Conservation (phyloP, 805 yeast genomes). For the Sugiyamaella floridensis region DNA sequence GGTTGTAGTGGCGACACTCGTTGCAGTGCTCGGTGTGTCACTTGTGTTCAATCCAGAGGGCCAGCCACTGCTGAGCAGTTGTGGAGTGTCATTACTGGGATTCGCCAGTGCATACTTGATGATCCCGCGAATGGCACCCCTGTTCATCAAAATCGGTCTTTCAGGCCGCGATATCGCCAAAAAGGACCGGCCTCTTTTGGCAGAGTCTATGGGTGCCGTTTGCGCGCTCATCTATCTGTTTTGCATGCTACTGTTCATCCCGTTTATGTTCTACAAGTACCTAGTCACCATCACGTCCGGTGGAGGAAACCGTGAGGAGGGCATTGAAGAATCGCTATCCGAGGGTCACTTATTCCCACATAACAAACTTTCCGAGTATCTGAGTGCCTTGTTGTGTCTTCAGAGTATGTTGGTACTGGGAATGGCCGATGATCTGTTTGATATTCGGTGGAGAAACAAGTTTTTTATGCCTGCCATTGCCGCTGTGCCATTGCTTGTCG, state of each 20-base stretch:
- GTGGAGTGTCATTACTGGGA: conserved; percentile 65
- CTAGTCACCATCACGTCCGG: conserved; percentile 54
- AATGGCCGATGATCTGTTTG: conserved; percentile 89
- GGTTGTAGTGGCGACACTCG: neutral
- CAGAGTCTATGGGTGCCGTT: conserved; percentile 91
- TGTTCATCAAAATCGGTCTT: conserved; percentile 74
- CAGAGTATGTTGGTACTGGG: conserved; percentile 83
- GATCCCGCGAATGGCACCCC: conserved; percentile 61
- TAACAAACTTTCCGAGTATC: conserved; percentile 72
- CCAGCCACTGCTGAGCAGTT: conserved; percentile 51
- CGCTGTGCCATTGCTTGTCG: conserved; percentile 81
- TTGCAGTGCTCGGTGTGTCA: conserved; percentile 8
- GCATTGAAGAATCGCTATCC: conserved; percentile 22
- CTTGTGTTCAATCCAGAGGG: conserved; percentile 22
- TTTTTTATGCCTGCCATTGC: conserved; percentile 93
- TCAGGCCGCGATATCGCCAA: conserved; percentile 81
- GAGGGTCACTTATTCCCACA: conserved; percentile 53
- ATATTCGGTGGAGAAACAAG: conserved; percentile 95
- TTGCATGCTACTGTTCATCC: conserved; percentile 76
- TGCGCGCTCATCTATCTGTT: conserved; percentile 76
- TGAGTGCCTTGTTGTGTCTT: conserved; percentile 76
- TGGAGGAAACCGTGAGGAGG: conserved; percentile 48
- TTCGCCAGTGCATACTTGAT: conserved; percentile 50
- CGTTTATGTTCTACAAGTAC: conserved; percentile 76
- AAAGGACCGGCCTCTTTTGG: conserved; percentile 60